Evolutionary conservation across 352 stramenopile genomes (phyloP).

Genomic region (Phytophthora constricta): DNA sequence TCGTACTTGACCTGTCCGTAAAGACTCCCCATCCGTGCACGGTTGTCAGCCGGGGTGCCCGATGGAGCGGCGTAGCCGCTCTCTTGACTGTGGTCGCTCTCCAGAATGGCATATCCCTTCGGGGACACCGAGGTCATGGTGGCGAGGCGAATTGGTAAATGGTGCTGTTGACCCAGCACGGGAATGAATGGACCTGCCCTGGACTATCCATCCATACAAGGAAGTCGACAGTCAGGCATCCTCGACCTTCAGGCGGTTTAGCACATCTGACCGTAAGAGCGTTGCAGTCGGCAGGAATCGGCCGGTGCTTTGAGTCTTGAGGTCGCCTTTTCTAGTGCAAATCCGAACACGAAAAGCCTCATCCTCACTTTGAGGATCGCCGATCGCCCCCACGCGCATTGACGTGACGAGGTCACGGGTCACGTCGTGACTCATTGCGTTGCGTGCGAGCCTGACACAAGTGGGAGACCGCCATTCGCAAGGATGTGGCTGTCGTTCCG

Average conservation of each 20-base stretch:
- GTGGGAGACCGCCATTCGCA: slow-evolving; percentile 3
- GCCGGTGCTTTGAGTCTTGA: not conserved
- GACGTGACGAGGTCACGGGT: not conserved
- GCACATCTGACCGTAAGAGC: not conserved
- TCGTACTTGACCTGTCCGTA: slow-evolving; percentile 28
- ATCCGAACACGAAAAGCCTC: not conserved
- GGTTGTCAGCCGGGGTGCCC: slow-evolving; percentile 2
- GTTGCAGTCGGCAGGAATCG: not conserved
- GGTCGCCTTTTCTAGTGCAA: not conserved
- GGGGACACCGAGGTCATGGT: slow-evolving; percentile 20
- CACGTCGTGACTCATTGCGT: not conserved
- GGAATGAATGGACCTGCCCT: not conserved
- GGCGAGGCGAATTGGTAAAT: slow-evolving; percentile 23
- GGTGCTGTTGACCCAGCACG: slow-evolving; percentile 1
- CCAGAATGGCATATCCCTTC: slow-evolving; percentile 21
- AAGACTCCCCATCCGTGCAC: not conserved
- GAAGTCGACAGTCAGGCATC: not conserved
- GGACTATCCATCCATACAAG: slow-evolving; percentile 9
- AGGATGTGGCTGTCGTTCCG: not conserved
- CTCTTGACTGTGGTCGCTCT: slow-evolving; percentile 18
- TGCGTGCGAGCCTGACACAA: not conserved
- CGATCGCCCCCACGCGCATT: not conserved
- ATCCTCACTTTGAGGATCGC: no score
- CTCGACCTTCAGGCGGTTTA: not conserved
- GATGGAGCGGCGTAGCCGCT: slow-evolving; percentile 5